These are phyloP conservation scores for Penicillium cataractarum DNA, from an alignment of 495 filamentous ascomycete species.

Conservation along the genomic window DNA sequence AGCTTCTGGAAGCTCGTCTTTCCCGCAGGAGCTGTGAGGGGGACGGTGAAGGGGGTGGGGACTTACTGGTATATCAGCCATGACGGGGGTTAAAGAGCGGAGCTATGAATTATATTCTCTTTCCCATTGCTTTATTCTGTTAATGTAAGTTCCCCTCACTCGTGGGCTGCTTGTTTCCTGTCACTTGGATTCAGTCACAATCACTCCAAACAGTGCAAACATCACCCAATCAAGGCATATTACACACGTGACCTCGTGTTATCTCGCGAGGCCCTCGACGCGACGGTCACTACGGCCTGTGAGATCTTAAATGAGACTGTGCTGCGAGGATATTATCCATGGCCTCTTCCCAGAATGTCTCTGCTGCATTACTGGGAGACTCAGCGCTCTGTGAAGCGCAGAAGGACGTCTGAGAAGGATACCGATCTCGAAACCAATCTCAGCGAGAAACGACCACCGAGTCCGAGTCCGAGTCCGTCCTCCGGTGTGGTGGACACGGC, in stretches of 20 bases:
- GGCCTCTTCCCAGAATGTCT: constrained; percentile 38
- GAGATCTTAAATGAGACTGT: not conserved
- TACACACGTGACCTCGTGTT: constrained; percentile 45
- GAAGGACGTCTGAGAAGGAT: constrained; percentile 25
- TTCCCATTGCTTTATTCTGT: not conserved
- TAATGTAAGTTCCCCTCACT: not conserved
- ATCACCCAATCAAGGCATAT: constrained; percentile 21
- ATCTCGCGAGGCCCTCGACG: constrained; percentile 7
- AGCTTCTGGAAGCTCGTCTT: constrained; percentile 20
- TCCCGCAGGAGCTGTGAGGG: not conserved
- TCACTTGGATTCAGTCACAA: not conserved
- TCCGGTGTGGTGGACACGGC: constrained; percentile 8
- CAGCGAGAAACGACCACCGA: constrained; percentile 16
- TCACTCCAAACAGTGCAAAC: constrained; percentile 37
- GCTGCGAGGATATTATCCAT: constrained; percentile 4
- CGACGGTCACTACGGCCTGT: not conserved
- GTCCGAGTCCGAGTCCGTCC: constrained; percentile 29
- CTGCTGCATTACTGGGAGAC: constrained; percentile 50
- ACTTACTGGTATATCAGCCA: constrained; percentile 20
- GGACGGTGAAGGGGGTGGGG: not conserved
- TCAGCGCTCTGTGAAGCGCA: constrained; percentile 41
- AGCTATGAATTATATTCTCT: no score
- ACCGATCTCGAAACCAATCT: constrained; percentile 9
- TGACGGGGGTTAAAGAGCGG: not conserved
- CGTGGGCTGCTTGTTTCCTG: not conserved